phyloP scores from a whole-genome alignment of 768 basidiomycete genomes.

The Pleurotus eryngii region DNA sequence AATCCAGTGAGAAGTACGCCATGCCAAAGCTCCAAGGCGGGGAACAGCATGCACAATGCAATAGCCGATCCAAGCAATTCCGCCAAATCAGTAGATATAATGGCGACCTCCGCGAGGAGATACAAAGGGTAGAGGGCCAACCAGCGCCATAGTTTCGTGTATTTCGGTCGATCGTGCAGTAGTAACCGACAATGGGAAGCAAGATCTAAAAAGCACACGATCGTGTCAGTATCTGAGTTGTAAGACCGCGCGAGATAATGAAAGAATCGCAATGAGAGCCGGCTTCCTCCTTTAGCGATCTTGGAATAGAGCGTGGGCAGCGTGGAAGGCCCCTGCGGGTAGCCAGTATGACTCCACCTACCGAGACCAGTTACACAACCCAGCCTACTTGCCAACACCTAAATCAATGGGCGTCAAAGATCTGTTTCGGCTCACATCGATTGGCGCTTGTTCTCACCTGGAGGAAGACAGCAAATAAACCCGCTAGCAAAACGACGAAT shows the following conservation, averaged over 20 bases:
- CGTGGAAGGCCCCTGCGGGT: not conserved
- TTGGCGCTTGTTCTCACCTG: constrained; percentile 46
- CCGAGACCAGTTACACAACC: constrained; percentile 83
- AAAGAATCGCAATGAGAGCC: constrained; percentile 4
- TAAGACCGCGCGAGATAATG: not conserved
- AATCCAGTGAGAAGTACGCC: constrained; percentile 64
- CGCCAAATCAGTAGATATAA: constrained; percentile 76
- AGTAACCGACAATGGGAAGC: constrained; percentile 60
- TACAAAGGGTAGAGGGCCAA: constrained; percentile 65
- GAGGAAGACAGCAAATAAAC: constrained; percentile 77
- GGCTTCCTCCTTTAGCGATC: no score
- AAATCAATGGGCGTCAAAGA: not conserved
- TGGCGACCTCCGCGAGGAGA: constrained; percentile 61
- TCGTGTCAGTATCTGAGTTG: not conserved
- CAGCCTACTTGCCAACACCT: constrained; percentile 52
- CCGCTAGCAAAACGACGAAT: constrained; percentile 81
- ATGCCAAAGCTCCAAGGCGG: constrained; percentile 63
- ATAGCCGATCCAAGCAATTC: constrained; percentile 83
- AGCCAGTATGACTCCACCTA: constrained; percentile 25
- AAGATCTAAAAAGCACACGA: constrained; percentile 31
- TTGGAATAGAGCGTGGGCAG: no score
- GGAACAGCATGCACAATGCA: constrained; percentile 73
- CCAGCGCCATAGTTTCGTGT: constrained; percentile 56
- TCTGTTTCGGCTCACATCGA: not conserved
- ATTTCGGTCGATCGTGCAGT: constrained; percentile 60